phyloP scores from a whole-genome alignment of 140 eudicot species.

The Senecio squalidus region DNA sequence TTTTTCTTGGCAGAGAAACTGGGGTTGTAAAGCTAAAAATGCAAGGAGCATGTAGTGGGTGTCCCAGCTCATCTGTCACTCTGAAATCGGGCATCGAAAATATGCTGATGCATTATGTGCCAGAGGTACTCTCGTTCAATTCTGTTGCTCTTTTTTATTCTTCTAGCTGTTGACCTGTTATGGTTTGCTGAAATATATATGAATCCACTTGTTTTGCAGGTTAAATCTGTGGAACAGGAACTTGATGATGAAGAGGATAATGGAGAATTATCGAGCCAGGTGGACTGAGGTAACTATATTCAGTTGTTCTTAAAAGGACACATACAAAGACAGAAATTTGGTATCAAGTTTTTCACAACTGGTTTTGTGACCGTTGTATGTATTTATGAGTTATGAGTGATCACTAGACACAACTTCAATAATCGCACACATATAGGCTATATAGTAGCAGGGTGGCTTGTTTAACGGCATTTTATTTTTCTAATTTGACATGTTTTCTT shows the following conservation, averaged over 20 bases:
- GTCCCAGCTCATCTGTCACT: conserved; percentile 98
- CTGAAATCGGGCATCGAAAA: conserved; percentile 96
- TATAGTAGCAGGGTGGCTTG: conserved; percentile 6
- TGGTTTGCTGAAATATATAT: too few relatives aligned
- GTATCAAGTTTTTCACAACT: background rate
- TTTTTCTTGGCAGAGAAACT: conserved; percentile 47
- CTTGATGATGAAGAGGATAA: conserved; percentile 75
- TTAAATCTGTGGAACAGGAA: conserved; percentile 89
- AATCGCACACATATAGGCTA: conserved; percentile 13
- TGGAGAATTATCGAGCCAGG: conserved; percentile 39
- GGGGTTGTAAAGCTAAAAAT: conserved; percentile 89
- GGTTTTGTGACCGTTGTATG: conserved; percentile 18
- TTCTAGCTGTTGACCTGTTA: background rate
- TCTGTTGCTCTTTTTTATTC: background rate
- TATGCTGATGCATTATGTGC: conserved; percentile 97
- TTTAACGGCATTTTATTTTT: background rate
- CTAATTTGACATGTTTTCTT: background rate
- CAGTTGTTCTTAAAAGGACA: background rate
- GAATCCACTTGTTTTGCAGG: conserved; percentile 35
- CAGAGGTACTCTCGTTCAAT: conserved; percentile 47
- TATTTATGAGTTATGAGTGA: conserved; percentile 10
- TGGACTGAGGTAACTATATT: conserved; percentile 25
- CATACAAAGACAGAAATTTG: background rate
- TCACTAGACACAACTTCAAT: conserved; percentile 2
- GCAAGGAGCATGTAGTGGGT: conserved; percentile 99